Percentiles rank a stretch among this genome's conserved stretches.
Conservation (phyloP, 2,329 filamentous ascomycete species). For the Lecanoromycetidae sp. region DNA sequence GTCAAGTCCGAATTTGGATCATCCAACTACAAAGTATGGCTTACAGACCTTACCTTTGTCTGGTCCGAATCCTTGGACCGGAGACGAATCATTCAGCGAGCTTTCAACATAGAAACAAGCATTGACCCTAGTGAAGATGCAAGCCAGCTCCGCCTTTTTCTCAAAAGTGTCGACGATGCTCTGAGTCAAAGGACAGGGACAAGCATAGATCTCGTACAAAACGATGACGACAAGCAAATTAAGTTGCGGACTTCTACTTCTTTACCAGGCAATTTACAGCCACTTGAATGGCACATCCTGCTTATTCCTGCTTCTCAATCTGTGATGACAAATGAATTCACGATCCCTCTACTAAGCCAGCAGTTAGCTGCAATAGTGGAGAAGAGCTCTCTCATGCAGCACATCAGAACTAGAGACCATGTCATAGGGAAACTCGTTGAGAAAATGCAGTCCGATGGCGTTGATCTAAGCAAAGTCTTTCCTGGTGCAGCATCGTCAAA, state of each 20-base stretch:
- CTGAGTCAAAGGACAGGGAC: constrained; percentile 23
- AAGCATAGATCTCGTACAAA: constrained; percentile 15
- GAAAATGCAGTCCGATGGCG: constrained; percentile 43
- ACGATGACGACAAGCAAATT: constrained; percentile 27
- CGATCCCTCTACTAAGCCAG: constrained; percentile 41
- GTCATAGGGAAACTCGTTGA: constrained; percentile 47
- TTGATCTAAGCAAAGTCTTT: constrained; percentile 46
- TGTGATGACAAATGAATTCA: constrained; percentile 37
- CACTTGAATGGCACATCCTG: constrained; percentile 41
- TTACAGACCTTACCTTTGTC: constrained; percentile 47
- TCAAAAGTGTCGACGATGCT: constrained; percentile 43
- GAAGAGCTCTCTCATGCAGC: constrained; percentile 37
- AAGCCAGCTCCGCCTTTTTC: constrained; percentile 43
- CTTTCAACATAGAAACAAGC: constrained; percentile 38
- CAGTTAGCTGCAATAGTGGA: constrained; percentile 37
- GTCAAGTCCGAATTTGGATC: constrained; percentile 30
- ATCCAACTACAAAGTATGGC: constrained; percentile 38
- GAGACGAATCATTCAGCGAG: constrained; percentile 36
- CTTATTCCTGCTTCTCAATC: constrained; percentile 31
- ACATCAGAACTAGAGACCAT: constrained; percentile 46
- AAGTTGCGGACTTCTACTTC: constrained; percentile 35
- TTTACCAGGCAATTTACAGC: constrained; percentile 42
- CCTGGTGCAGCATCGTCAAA: constrained; percentile 40
- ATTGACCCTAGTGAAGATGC: constrained; percentile 49
- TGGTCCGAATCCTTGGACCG: constrained; percentile 43